Base-by-base conservation (phyloP, 106 monocot species). In the Cymbidium sinense region DNA sequence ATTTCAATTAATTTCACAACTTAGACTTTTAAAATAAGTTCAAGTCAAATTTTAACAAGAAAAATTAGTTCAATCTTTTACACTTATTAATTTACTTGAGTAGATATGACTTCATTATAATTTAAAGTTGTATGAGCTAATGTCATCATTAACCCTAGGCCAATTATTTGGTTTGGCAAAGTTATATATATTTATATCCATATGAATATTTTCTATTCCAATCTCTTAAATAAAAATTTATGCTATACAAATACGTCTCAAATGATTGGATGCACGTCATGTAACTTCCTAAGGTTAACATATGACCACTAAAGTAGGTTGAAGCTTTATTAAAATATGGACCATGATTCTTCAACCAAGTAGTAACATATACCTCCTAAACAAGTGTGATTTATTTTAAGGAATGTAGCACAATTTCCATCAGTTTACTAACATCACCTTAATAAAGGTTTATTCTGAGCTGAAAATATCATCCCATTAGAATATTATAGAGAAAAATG, bases 151-250 rank as follows among this genome's bases (percentile, higher is more conserved):
- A n/a, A 5, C 2, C 55, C 55, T 3, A 21, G 1, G 21, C n/a
- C 55, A 58, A n/a, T 58, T 58, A 58, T 21, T 58, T 58, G 23
- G 55, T 4, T 58, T 7, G 55, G 55, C 55, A n/a, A 23, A 58
- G 19, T 20, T 58, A 58, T 23, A 58, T 51, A 51, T 58, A 58
- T 58, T 58, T 58, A 58, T 58, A 58, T 21, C 23, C 23, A 58
- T 21, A 58, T 58, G n/a, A 58, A 58, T 58, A 58, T 58, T 58
- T 47, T 58, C 23, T 23, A 58, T 58, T 58, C 55, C 55, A 58
- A 13, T 58, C 5, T 23, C n/a, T 58, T 6, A 58, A 58, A 58
- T 58, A 58, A 23, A 58, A 23, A 21, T n/a, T 58, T 47, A 11
- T 58, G n/a, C 3, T n/a, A 58, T 4, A 58, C 55, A 58, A 21